phyloP scores from a whole-genome alignment of 768 basidiomycete genomes.

The Lactifluus rugatus region DNA sequence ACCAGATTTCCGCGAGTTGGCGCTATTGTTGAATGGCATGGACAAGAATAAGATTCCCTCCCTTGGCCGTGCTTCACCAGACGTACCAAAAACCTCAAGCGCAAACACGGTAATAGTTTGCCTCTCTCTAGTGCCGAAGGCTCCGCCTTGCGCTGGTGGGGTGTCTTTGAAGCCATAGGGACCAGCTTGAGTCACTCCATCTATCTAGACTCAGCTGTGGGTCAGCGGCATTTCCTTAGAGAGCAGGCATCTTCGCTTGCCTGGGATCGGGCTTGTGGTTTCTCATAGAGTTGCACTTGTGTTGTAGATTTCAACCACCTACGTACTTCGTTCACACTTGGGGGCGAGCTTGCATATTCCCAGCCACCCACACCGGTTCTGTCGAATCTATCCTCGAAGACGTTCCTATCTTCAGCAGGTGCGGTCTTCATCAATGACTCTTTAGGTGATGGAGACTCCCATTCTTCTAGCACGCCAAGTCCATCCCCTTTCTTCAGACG shows the following conservation, averaged over 20 bases:
- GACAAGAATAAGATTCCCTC: not conserved
- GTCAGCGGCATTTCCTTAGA: not conserved
- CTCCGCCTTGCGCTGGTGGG: slow-evolving; percentile 31
- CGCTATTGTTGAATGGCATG: not conserved
- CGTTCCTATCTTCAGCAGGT: not conserved
- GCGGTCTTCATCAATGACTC: not conserved
- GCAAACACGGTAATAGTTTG: slow-evolving; percentile 73
- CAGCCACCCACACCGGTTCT: slow-evolving; percentile 46
- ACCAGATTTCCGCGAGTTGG: slow-evolving; percentile 47
- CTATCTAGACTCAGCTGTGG: slow-evolving; percentile 40
- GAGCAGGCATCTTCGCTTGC: slow-evolving; percentile 25
- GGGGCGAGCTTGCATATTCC: slow-evolving; percentile 73
- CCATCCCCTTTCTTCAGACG: slow-evolving; percentile 55
- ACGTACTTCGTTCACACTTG: slow-evolving; percentile 44
- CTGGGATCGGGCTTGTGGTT: slow-evolving; percentile 38
- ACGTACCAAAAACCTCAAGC: slow-evolving; percentile 73
- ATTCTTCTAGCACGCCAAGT: slow-evolving; percentile 49
- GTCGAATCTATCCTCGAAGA: slow-evolving; percentile 19
- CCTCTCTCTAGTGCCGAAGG: slow-evolving; percentile 39
- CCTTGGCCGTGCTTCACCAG: not conserved
- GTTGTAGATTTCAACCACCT: slow-evolving; percentile 40
- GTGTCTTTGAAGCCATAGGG: slow-evolving; percentile 58
- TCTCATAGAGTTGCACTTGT: slow-evolving; percentile 18
- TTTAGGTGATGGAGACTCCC: slow-evolving; percentile 28
- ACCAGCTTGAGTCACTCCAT: slow-evolving; percentile 69